Evolutionary conservation across 495 filamentous ascomycete species (phyloP), one percentile per base, ranked within the genome.

Genomic region (Hyaloscypha variabilis): DNA sequence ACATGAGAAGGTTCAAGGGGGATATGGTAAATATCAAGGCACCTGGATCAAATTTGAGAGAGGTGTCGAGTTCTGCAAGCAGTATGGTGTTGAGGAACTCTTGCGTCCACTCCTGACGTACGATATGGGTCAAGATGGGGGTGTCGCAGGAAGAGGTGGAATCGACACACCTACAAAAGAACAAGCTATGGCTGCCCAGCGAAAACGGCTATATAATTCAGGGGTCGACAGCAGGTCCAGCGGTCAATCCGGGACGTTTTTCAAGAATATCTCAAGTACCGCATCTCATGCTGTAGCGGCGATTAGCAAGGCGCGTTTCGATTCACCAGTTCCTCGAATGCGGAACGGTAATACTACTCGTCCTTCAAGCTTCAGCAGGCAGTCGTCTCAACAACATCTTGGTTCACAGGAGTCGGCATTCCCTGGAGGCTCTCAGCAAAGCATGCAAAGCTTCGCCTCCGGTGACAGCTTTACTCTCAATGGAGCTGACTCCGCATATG

Each of bases 11-110:
- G 94, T 99, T 8, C 95, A 99, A 73, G 95, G 95, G 13, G 96
- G 95, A 8, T 99, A 99, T 72, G 95, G 95, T 57, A 97, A 97
- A 81, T 99, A 98, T 71, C 95, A 99, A 77, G 95, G 95, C 23
- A 99, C 95, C 3, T 99, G 95, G 95, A 95, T 98, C 60, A 92
- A 90, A 68, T 97, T 94, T 72, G 87, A 91, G 50, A 84, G 94
- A 60, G 95, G 94, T 3, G 85, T 96, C 34, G 92, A 97, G 63
- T 93, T 99, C 64, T 97, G 95, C 69, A 88, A 88, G 51, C 91
- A 96, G 74, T 97, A 99, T 73, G 91, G 92, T 26, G 95, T 99
- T 29, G 93, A 96, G 71, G 93, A 97, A 70, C 62, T 95, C 21
- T 78, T 99, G 52, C 82, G 88, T 50, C 93, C 92, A 30, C 83